Evolutionary conservation across 2,329 filamentous ascomycete species (phyloP).

Genomic region (Parastagonospora avenae): DNA sequence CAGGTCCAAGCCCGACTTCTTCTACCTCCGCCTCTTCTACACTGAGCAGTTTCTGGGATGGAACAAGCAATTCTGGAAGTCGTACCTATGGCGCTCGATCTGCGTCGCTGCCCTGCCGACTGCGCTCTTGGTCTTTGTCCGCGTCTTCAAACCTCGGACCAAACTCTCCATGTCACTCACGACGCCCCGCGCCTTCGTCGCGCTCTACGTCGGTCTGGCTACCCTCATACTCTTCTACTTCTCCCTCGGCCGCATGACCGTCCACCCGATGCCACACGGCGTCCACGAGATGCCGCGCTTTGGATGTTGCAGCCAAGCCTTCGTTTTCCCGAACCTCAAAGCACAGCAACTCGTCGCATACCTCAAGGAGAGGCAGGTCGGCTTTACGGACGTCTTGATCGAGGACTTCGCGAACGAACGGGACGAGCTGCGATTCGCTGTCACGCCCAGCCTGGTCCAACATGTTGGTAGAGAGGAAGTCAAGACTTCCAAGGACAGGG

Average conservation of each 20-base stretch:
- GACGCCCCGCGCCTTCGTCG: constrained; percentile 26
- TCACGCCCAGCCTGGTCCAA: constrained; percentile 52
- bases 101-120: constrained; percentile 22
- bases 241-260: constrained; percentile 47
- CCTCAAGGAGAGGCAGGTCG: constrained; percentile 39
- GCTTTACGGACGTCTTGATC: constrained; percentile 48
- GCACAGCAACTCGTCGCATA: constrained; percentile 34
- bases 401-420: constrained; percentile 50
- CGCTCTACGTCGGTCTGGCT: constrained; percentile 19
- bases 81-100: constrained; percentile 45
- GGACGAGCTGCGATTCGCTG: constrained; percentile 48
- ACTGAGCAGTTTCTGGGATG: constrained; percentile 53
- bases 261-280: constrained; percentile 43
- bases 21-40: constrained; percentile 56
- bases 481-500: constrained; percentile 34
- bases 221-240: constrained; percentile 45
- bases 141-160: constrained; percentile 21
- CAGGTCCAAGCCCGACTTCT: constrained; percentile 34
- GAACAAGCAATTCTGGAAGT: constrained; percentile 51
- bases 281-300: constrained; percentile 49
- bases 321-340: constrained; percentile 50
- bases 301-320: constrained; percentile 53
- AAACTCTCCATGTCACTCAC: constrained; percentile 24
- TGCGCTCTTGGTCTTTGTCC: constrained; percentile 34
- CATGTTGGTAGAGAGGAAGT: constrained; percentile 51